These are phyloP conservation scores for Metschnikowia reukaufii DNA, from an alignment of 805 yeast genomes.

Conservation along the genomic window DNA sequence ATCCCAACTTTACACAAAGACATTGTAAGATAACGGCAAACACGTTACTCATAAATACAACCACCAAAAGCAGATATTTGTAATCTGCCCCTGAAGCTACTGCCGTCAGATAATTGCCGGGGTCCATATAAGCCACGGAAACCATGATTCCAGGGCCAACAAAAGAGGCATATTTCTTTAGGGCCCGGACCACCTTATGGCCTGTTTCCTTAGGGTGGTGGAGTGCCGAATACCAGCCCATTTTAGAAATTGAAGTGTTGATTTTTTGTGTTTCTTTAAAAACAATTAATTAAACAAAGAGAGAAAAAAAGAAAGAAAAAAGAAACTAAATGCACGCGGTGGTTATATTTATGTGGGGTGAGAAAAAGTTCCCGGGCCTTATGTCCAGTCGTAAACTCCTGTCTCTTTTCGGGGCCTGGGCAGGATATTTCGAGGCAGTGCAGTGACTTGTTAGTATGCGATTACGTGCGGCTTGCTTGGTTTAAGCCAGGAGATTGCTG, in stretches of 20 bases:
- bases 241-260: not conserved
- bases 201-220: conserved; percentile 6
- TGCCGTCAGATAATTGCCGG: conserved; percentile 90
- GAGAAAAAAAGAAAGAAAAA: no score
- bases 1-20: conserved; percentile 80
- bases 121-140: conserved; percentile 89
- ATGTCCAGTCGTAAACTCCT: not conserved
- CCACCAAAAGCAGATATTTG: conserved; percentile 69
- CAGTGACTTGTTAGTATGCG: not conserved
- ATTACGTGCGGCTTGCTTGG: not conserved
- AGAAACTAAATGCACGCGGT: no score
- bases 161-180: conserved; percentile 61
- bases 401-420: not conserved
- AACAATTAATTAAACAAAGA: no score
- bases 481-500: not conserved
- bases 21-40: conserved; percentile 84
- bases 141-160: conserved; percentile 89
- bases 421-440: not conserved
- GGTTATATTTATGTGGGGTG: not conserved
- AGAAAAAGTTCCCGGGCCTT: not conserved
- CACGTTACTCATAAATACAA: conserved; percentile 72
- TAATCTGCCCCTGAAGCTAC: conserved; percentile 85
- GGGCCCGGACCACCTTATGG: conserved; percentile 12
- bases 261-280: not conserved
- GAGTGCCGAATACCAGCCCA: not conserved